Conservation (phyloP, 805 yeast species). For the Teunomyces panamensis region DNA sequence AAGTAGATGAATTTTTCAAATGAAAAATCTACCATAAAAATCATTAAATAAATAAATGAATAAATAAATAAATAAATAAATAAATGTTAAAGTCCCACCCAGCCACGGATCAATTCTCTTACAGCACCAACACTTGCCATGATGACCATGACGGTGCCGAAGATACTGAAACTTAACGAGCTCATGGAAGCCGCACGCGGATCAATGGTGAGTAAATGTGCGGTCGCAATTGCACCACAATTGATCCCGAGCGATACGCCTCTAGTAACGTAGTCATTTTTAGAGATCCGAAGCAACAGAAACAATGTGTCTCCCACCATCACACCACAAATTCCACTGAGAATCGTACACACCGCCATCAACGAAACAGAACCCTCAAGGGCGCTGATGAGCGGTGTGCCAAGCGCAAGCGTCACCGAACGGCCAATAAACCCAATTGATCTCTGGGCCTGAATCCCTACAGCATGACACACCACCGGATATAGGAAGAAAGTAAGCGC, state of each 20-base stretch:
- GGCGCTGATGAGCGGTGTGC: slow-evolving; percentile 68
- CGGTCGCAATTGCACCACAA: slow-evolving; percentile 83
- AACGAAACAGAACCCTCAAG: slow-evolving; percentile 67
- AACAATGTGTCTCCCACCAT: slow-evolving; percentile 56
- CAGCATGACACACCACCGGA: slow-evolving; percentile 63
- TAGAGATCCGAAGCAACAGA: slow-evolving; percentile 49
- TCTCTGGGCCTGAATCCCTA: slow-evolving; percentile 59
- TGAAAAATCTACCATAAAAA: not conserved
- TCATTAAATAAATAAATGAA: not conserved
- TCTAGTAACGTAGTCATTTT: slow-evolving; percentile 67
- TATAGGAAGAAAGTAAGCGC: slow-evolving; percentile 62
- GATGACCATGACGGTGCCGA: slow-evolving; percentile 71
- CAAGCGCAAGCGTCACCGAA: slow-evolving; percentile 75
- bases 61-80: not conserved
- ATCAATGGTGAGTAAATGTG: slow-evolving; percentile 63
- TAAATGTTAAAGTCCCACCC: slow-evolving; percentile 40
- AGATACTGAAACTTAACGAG: slow-evolving; percentile 64
- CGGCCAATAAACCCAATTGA: slow-evolving; percentile 77
- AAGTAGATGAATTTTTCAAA: not conserved
- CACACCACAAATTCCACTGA: slow-evolving; percentile 76
- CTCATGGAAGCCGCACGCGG: slow-evolving; percentile 82
- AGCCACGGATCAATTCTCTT: slow-evolving; percentile 36
- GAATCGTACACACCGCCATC: slow-evolving; percentile 75
- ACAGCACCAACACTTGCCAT: slow-evolving; percentile 54
- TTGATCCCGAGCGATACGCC: slow-evolving; percentile 76